Evolutionary conservation across 2,329 filamentous ascomycete genomes (phyloP).

Genomic region (Bisporella sp.): DNA sequence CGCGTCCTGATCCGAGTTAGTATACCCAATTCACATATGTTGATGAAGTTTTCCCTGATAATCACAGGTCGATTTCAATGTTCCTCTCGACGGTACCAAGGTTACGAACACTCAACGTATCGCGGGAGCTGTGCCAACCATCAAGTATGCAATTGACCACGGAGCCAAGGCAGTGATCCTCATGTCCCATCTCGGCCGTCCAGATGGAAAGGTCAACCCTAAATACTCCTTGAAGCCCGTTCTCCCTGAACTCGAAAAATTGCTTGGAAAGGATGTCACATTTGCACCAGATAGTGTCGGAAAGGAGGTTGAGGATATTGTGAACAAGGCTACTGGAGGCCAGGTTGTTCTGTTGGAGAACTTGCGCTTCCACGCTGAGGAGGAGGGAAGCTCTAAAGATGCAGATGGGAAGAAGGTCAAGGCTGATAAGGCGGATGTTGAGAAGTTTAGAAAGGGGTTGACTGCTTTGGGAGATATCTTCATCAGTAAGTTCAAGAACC

Average conservation of each 20-base stretch:
- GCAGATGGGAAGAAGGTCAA: conserved; percentile 94
- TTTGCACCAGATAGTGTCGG: conserved; percentile 91
- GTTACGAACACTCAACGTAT: conserved; percentile 99
- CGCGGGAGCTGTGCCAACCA: conserved; percentile 87
- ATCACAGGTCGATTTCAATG: conserved; percentile 94
- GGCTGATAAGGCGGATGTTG: conserved; percentile 89
- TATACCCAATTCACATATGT: conserved; percentile 13
- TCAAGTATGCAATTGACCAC: conserved; percentile 87
- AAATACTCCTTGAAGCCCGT: conserved; percentile 97
- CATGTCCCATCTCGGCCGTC: conserved; percentile 97
- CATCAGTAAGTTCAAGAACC: conserved; percentile 63
- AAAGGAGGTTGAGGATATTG: conserved; percentile 79
- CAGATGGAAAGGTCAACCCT: conserved; percentile 78
- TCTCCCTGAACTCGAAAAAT: conserved; percentile 84
- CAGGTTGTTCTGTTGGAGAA: conserved; percentile 92
- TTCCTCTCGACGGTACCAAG: conserved; percentile 87
- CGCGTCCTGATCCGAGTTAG: conserved; percentile 92
- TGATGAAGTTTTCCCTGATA: conserved; percentile 15
- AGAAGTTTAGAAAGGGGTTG: conserved; percentile 88
- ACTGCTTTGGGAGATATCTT: conserved; percentile 93
- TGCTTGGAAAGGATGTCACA: conserved; percentile 72
- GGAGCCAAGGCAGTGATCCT: conserved; percentile 89
- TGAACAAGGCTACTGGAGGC: conserved; percentile 74
- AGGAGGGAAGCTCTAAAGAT: conserved; percentile 95
- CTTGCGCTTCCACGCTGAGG: conserved; percentile 95